Conservation (phyloP, 192 early-diverging fungal species). For the Coemansia sp. region DNA sequence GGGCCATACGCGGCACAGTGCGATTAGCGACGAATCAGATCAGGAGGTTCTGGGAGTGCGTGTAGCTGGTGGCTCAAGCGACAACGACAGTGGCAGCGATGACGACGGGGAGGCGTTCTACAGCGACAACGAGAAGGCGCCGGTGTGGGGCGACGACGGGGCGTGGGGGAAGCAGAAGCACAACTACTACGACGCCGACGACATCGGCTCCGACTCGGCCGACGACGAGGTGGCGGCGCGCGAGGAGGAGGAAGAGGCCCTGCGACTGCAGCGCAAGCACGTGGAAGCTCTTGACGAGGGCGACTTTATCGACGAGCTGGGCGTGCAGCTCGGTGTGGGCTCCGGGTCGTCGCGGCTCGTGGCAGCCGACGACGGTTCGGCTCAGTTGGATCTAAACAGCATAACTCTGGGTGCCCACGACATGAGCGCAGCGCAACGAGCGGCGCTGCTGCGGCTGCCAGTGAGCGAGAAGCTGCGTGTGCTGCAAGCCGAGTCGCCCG, state of each 20-base stretch:
- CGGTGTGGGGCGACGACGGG: conserved; percentile 50
- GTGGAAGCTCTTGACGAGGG: conserved; percentile 77
- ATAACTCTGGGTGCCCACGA: background rate
- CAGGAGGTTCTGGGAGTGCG: conserved; percentile 75
- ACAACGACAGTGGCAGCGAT: conserved; percentile 37
- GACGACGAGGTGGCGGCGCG: conserved; percentile 63
- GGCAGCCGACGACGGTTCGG: conserved; percentile 25
- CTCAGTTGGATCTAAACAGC: conserved; percentile 23
- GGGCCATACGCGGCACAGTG: conserved; percentile 41
- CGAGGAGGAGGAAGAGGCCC: conserved; percentile 87
- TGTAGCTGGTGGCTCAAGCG: conserved; percentile 43
- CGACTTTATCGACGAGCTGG: conserved; percentile 81
- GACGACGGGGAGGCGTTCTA: conserved; percentile 15
- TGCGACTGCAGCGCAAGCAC: conserved; percentile 79
- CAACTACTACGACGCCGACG: conserved; percentile 86
- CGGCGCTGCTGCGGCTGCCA: conserved; percentile 56
- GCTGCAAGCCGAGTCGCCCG: conserved; percentile 71
- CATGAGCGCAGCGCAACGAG: conserved; percentile 38
- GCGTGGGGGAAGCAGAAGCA: conserved; percentile 79
- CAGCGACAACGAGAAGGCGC: conserved; percentile 36
- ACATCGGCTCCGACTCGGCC: conserved; percentile 70
- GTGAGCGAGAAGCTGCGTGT: conserved; percentile 64
- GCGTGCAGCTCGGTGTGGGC: conserved; percentile 54
- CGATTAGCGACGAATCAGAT: conserved; percentile 61
- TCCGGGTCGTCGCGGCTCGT: conserved; percentile 24